Evolutionary conservation across 2,329 filamentous ascomycete genomes (phyloP).

Genomic region (Cordyceps cicadae): DNA sequence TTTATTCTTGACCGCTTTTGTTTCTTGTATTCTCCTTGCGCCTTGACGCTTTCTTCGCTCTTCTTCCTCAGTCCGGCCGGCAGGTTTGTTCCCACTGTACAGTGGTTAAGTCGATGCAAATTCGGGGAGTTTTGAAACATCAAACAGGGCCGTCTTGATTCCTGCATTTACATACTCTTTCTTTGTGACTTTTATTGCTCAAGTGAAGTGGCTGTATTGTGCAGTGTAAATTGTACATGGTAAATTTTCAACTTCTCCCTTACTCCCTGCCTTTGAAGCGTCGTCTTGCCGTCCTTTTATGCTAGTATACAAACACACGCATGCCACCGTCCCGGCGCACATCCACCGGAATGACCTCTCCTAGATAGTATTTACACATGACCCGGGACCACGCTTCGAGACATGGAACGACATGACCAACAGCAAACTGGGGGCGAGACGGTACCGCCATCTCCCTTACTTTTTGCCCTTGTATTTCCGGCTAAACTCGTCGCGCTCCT

Average conservation of each 20-base stretch:
- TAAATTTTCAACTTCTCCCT: background rate
- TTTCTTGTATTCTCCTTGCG: background rate
- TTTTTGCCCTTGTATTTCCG: conserved; percentile 30
- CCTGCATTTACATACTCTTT: background rate
- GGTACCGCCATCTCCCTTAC: background rate
- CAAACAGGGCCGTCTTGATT: no score
- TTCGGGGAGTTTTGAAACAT: no score
- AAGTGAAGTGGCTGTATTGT: background rate
- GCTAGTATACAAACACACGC: conserved; percentile 4
- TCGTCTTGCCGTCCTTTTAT: background rate
- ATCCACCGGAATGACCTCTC: background rate
- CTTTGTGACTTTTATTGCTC: background rate
- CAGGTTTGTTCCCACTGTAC: no score
- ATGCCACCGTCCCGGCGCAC: background rate
- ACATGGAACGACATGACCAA: background rate
- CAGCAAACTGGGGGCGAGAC: background rate
- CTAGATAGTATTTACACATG: background rate
- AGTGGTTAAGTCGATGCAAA: no score
- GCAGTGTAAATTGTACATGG: conserved; percentile 4
- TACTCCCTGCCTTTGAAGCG: background rate
- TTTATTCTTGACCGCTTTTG: background rate
- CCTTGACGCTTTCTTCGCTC: no score
- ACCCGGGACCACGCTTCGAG: background rate
- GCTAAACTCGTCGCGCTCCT: conserved; percentile 31
- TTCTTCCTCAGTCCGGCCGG: no score